Evolutionary conservation across 1,284 basidiomycete genomes (phyloP).

Genomic region (Melampsora americana): DNA sequence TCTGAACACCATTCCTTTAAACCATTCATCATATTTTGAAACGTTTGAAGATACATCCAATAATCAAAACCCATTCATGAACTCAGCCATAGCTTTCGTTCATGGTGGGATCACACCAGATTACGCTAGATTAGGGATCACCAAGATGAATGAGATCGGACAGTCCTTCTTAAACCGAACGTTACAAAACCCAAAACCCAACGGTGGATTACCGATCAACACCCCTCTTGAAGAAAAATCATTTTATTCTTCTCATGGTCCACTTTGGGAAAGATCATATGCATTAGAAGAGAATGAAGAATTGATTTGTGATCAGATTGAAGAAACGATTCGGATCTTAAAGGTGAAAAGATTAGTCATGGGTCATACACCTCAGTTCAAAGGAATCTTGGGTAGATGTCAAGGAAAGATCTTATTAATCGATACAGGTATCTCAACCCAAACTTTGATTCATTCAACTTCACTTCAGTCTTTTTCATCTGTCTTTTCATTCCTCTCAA

Average conservation of each 20-base stretch:
- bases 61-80: constrained; percentile 58
- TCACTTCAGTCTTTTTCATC: too few species aligned
- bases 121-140: constrained; percentile 59
- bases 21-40: constrained; percentile 62
- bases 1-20: neutral
- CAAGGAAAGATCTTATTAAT: constrained; percentile 84
- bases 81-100: constrained; percentile 69
- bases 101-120: constrained; percentile 54
- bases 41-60: constrained; percentile 59
- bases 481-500: too few species aligned
- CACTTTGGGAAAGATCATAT: constrained; percentile 66
- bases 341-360: constrained; percentile 82
- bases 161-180: constrained; percentile 65
- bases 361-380: constrained; percentile 88
- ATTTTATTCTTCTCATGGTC: constrained; percentile 72
- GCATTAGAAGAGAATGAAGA: constrained; percentile 66
- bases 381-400: constrained; percentile 76
- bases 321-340: constrained; percentile 66
- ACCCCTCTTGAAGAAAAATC: constrained; percentile 66
- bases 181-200: constrained; percentile 59
- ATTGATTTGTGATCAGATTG: constrained; percentile 68
- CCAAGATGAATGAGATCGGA: constrained; percentile 71
- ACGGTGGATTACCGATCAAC: constrained; percentile 68
- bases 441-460: too few species aligned
- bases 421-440: constrained; percentile 63